Evolutionary conservation across 345 rosid genomes (phyloP).

Genomic region (Arabidopsis arenosa): DNA sequence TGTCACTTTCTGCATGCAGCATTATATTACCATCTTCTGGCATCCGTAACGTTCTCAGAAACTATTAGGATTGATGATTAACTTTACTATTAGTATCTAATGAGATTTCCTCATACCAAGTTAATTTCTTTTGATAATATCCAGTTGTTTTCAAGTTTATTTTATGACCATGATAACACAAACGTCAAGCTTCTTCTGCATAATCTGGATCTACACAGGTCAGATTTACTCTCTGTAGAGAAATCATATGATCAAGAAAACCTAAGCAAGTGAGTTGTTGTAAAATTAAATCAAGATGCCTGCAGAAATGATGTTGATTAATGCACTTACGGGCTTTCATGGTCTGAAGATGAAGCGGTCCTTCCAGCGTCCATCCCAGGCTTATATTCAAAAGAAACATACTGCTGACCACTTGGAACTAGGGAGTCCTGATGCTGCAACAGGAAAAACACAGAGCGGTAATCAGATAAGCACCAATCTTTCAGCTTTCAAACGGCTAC

Average conservation of each 20-base stretch:
- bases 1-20: conserved; percentile 23
- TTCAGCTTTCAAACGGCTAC: conserved; percentile 19
- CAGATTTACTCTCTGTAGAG: conserved; percentile 9
- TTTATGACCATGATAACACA: conserved; percentile 1
- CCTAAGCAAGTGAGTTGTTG: conserved; percentile 1
- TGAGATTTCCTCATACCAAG: background rate
- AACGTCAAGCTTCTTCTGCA: conserved; percentile 5
- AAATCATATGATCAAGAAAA: conserved; percentile 18
- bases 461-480: conserved; percentile 22
- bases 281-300: conserved; percentile 20
- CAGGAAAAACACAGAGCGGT: conserved; percentile 13
- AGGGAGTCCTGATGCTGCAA: conserved; percentile 94
- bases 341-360: conserved; percentile 94
- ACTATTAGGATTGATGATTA: background rate
- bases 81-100: background rate
- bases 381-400: conserved; percentile 91
- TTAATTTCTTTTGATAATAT: background rate
- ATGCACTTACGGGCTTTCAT: conserved; percentile 95
- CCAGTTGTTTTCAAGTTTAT: background rate
- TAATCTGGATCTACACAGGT: background rate
- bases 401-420: conserved; percentile 78
- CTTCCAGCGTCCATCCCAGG: conserved; percentile 92
- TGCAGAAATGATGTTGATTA: conserved; percentile 10
- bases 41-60: conserved; percentile 14
- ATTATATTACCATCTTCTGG: conserved; percentile 5